These are phyloP conservation scores for Vanrija pseudolonga DNA, from an alignment of 1,284 basidiomycete genomes.

Conservation along the genomic window DNA sequence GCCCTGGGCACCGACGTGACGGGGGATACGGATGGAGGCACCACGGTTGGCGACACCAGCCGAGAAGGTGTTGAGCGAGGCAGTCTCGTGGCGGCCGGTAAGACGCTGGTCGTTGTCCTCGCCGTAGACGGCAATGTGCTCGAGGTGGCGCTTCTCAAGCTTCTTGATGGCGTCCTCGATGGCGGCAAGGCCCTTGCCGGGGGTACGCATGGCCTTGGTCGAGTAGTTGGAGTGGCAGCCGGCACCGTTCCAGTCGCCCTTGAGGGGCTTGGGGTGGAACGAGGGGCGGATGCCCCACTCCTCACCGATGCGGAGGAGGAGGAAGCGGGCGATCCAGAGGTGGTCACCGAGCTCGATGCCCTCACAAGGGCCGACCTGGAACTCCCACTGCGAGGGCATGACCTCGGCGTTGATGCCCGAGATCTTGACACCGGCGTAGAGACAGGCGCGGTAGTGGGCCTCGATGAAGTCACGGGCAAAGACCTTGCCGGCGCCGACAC, in stretches of 20 bases:
- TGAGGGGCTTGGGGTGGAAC: slow-evolving; percentile 98
- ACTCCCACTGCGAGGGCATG: slow-evolving; percentile 99
- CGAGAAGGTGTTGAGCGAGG: slow-evolving; percentile 87
- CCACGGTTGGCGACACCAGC: slow-evolving; percentile 97
- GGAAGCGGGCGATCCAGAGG: slow-evolving; percentile 93
- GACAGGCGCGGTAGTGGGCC: slow-evolving; percentile 89
- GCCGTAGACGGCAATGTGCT: slow-evolving; percentile 95
- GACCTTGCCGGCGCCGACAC: slow-evolving; percentile 94
- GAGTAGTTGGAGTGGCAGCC: slow-evolving; percentile 95
- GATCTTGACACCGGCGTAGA: slow-evolving; percentile 96
- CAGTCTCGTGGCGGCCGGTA: slow-evolving; percentile 91
- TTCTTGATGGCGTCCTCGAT: slow-evolving; percentile 95
- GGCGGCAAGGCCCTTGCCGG: slow-evolving; percentile 80
- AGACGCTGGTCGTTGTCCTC: slow-evolving; percentile 93
- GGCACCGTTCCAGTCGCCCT: slow-evolving; percentile 99
- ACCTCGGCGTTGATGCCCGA: slow-evolving; percentile 99
- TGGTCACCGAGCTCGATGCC: slow-evolving; percentile 99
- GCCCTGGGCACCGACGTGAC: slow-evolving; percentile 86
- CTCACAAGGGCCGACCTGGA: slow-evolving; percentile 97
- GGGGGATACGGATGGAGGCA: slow-evolving; percentile 65
- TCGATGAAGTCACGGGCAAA: slow-evolving; percentile 98
- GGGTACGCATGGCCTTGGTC: slow-evolving; percentile 85
- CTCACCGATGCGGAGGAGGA: slow-evolving; percentile 88
- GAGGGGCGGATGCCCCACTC: slow-evolving; percentile 93
- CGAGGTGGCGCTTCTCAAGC: slow-evolving; percentile 72